phyloP scores from a whole-genome alignment of 257 asterid genomes.

The Ehretia macrophylla region DNA sequence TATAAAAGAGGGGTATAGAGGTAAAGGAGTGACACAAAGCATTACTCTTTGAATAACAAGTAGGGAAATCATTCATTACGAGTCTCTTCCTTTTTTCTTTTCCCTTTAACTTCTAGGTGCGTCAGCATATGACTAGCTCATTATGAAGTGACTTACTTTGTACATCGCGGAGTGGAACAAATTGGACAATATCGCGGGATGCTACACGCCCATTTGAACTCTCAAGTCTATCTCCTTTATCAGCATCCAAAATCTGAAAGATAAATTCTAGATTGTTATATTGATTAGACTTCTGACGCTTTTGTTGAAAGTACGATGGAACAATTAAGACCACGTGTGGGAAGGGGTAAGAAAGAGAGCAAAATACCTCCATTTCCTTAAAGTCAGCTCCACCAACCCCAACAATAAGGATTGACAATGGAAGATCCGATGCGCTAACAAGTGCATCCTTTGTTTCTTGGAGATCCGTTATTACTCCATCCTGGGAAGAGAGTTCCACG shows the following conservation, averaged over 20 bases:
- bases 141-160: slow-evolving; percentile 50
- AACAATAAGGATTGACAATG: slow-evolving; percentile 89
- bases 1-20: too few relatives aligned
- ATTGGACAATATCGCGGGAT: slow-evolving; percentile 93
- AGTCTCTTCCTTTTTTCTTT: too few relatives aligned
- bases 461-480: slow-evolving; percentile 98
- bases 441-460: slow-evolving; percentile 98
- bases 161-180: slow-evolving; percentile 85
- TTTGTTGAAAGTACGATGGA: slow-evolving; percentile 6
- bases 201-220: slow-evolving; percentile 90
- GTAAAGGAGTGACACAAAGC: too few relatives aligned
- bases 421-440: slow-evolving; percentile 91
- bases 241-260: slow-evolving; percentile 79
- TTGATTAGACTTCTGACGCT: not conserved
- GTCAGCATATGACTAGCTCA: not conserved
- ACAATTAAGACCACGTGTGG: slow-evolving; percentile 2
- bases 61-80: too few relatives aligned
- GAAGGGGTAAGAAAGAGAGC: slow-evolving; percentile 12
- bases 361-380: slow-evolving; percentile 92
- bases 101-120: not conserved
- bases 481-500: slow-evolving; percentile 32
- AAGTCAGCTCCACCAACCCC: slow-evolving; percentile 99
- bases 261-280: not conserved
- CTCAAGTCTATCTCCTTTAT: slow-evolving; percentile 86
- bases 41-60: too few relatives aligned